These are phyloP conservation scores for Aspergillus sp. DNA, from an alignment of 2,329 filamentous ascomycete genomes.

Conservation along the genomic window DNA sequence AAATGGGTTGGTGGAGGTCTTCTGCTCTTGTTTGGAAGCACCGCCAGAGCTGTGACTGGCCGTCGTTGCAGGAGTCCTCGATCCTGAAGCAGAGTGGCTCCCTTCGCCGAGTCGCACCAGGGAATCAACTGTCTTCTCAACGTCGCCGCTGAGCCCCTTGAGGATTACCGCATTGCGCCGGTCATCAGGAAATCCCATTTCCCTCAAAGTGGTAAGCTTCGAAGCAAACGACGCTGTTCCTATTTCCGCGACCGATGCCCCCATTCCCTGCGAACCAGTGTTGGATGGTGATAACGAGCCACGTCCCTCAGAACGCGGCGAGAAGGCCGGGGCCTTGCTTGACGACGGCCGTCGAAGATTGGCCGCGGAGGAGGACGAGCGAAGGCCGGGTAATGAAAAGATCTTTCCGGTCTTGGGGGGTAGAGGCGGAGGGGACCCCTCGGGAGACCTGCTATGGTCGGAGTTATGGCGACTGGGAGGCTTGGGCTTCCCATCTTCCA, in stretches of 20 bases:
- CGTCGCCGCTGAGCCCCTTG: slow-evolving; percentile 71
- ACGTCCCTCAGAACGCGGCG: slow-evolving; percentile 17
- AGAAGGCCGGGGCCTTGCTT: slow-evolving; percentile 43
- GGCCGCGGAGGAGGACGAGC: slow-evolving; percentile 61
- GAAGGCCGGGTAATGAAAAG: slow-evolving; percentile 53
- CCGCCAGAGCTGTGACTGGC: slow-evolving; percentile 12
- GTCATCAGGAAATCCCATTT: slow-evolving; percentile 86
- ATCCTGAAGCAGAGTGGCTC: slow-evolving; percentile 41
- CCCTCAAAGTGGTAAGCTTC: slow-evolving; percentile 67
- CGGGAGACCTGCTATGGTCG: slow-evolving; percentile 45
- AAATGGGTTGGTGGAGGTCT: slow-evolving; percentile 55
- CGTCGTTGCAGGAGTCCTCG: slow-evolving; percentile 44
- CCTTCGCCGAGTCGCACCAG: slow-evolving; percentile 72
- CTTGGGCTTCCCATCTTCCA: slow-evolving; percentile 38
- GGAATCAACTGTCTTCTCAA: slow-evolving; percentile 79
- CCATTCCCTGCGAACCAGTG: slow-evolving; percentile 46
- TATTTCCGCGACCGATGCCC: slow-evolving; percentile 52
- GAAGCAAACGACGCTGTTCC: slow-evolving; percentile 47
- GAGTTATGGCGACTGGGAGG: slow-evolving; percentile 45
- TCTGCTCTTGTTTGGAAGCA: slow-evolving; percentile 12
- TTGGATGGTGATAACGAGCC: slow-evolving; percentile 20
- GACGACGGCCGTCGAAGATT: slow-evolving; percentile 50
- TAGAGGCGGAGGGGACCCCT: slow-evolving; percentile 47
- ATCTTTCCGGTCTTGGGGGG: slow-evolving; percentile 52
- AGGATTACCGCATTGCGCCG: slow-evolving; percentile 72